Base-by-base conservation (phyloP, 2,329 filamentous ascomycete genomes). In the Ophiostoma novo-ulmi region DNA sequence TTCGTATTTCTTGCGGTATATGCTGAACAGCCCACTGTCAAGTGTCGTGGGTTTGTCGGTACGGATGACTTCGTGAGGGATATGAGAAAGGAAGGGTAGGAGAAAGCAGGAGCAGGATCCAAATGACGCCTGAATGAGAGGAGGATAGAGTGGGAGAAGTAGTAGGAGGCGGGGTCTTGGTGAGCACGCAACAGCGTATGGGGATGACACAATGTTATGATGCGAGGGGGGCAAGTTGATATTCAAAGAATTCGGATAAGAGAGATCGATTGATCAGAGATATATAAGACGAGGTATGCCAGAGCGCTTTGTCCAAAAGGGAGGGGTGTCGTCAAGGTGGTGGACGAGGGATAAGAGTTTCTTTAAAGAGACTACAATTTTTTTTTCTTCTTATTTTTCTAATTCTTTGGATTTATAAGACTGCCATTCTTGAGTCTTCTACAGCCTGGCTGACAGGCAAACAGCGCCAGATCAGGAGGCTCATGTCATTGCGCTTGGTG, bases 401-500 rank as follows among this genome's bases (percentile, higher is more conserved):
- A 55, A 48, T 48, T 48, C 17, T 7, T 36, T 66, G 70, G 67
- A 71, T 71, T 69, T 69, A 64, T 67, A 71, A 71, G 70, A 58
- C 67, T 41, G 36, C 39, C 31, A 52, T 31, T 58, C 48, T 36
- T 14, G 36, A 61, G 35, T 52, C 39, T 55, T 63, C 38, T 48
- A 31, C 10, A 6, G 22, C 14, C 63, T 39, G 26, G 4, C 26
- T 31, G 26, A 26, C 58, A 63, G 26, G 26, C 58, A 63, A 35
- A 35, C 58, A 63, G 58, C 7, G 58, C 17, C 58, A 35, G 58
- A 63, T 63, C 63, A 20, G 63, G 36, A 65, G 63, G n/a, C 35
- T 63, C 58, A 63, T 63, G 26, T 22, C 63, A 39, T 65, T 65
- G 63, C 63, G 66, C 35, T 70, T 68, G 52, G 58, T 41, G 35